phyloP scores from a whole-genome alignment of 140 eudicot genomes.

The Anethum foeniculum region DNA sequence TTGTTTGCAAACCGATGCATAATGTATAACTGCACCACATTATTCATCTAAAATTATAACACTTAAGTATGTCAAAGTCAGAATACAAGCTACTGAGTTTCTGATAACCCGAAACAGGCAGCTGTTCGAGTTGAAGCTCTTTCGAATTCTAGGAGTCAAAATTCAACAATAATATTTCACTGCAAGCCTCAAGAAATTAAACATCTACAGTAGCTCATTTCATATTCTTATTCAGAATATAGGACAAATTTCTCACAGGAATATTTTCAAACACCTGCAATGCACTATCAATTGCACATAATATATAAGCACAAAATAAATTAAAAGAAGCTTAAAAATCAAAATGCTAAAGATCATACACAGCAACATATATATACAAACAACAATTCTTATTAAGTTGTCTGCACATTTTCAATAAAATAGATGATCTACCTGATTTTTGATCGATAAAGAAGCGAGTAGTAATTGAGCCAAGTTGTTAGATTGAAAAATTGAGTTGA shows the following conservation, averaged over 20 bases:
- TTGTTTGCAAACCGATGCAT: conserved; percentile 44
- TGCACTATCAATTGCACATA: not conserved
- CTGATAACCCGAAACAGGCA: not conserved
- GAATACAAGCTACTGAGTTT: not conserved
- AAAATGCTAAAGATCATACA: too few relatives aligned
- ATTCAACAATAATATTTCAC: not conserved
- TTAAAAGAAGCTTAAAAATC: not conserved
- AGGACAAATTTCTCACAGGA: not conserved
- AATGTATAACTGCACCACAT: conserved; percentile 24
- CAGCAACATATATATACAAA: not conserved
- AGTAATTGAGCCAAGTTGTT: not conserved
- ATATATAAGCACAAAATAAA: not conserved
- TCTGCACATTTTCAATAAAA: not conserved
- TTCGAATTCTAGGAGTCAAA: not conserved
- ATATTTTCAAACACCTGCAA: not conserved
- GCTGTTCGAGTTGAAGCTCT: not conserved
- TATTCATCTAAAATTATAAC: not conserved
- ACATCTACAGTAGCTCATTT: not conserved
- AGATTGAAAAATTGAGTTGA: not conserved
- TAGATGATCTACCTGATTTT: not conserved
- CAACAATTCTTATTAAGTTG: not conserved
- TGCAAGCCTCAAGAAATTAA: not conserved
- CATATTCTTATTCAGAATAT: not conserved
- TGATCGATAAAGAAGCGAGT: not conserved
- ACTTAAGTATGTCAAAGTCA: not conserved